Evolutionary conservation across 495 filamentous ascomycete species (phyloP), one percentile per base, ranked within the genome.

Genomic region (Viridothelium virens): DNA sequence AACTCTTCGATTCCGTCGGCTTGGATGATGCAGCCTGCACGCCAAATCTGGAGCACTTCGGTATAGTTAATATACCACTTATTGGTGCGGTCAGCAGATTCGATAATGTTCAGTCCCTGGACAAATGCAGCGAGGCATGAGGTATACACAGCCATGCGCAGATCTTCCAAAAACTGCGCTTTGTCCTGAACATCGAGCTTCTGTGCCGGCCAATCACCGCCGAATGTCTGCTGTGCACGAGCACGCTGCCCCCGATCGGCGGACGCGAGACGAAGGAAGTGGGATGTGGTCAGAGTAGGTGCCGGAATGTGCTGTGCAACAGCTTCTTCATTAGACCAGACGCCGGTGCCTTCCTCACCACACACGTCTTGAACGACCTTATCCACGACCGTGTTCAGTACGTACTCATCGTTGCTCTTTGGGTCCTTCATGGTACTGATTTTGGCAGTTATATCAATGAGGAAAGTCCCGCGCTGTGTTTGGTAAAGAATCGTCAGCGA

Each of bases 301-400:
- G 82, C 80, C 0, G 87, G 81, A 5, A 91, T 80, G 69, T 92
- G 87, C 9, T 83, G 80, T 3, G 73, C 69, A 25, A 85, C 82
- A 2, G 85, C 84, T 70, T 91, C 86, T 73, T 81, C 82, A 39
- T 85, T 77, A 11, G 79, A 80, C 86, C 84, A 91, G 68, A 84
- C 78, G 0, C 86, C 83, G 4, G 88, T 92, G 7, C 89, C 88
- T 74, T 91, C 88, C 38, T 81, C 82, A 66, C 80, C 78, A 63
- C 87, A 84, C 61, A 84, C 82, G 66, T 90, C 86, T 77, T 91
- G 87, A 1, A 90, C 88, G 0, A 91, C 88, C 66, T 90, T 92
- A 74, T 91, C 89, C 65, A 86, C 82, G 10, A 91, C 82, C 38
- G 83, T 79, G 33, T 85, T 82, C 3, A 91, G 79, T 1, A 91